phyloP scores from a whole-genome alignment of 306 rosid species.

The Cucurbita argyrosperma region DNA sequence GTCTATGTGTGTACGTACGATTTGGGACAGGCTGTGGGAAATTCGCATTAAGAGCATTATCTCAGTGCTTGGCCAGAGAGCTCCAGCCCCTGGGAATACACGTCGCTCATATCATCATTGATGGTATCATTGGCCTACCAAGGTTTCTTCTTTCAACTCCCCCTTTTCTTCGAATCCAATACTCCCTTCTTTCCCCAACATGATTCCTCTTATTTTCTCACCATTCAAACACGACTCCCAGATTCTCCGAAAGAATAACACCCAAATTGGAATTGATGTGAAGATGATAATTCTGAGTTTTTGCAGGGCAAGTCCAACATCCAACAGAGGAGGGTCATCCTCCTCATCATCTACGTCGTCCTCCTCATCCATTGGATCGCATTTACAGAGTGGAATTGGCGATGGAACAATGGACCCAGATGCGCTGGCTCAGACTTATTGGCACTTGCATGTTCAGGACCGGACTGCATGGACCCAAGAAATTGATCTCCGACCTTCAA shows the following conservation, averaged over 20 bases:
- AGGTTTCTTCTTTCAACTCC: constrained; percentile 16
- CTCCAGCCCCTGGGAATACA: constrained; percentile 81
- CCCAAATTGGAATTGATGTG: not conserved
- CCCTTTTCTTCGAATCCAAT: not conserved
- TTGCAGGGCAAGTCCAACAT: constrained; percentile 13
- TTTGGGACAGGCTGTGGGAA: constrained; percentile 73
- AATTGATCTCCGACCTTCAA: constrained; percentile 62
- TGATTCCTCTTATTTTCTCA: not conserved
- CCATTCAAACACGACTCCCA: not conserved
- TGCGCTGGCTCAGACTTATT: constrained; percentile 76
- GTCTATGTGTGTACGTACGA: not conserved
- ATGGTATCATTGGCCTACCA: constrained; percentile 64
- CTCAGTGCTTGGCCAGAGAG: constrained; percentile 83
- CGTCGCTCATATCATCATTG: constrained; percentile 85
- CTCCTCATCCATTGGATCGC: constrained; percentile 17
- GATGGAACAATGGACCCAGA: constrained; percentile 59
- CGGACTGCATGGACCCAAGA: constrained; percentile 85
- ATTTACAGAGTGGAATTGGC: constrained; percentile 8
- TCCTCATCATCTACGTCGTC: not conserved
- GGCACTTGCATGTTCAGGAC: constrained; percentile 85
- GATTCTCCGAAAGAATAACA: not conserved
- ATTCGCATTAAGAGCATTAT: constrained; percentile 75
- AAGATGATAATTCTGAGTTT: not conserved
- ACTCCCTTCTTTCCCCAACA: not conserved
- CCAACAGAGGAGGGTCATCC: constrained; percentile 12